Evolutionary conservation across 1,284 basidiomycete species (phyloP).

Genomic region (Naganishia sp.): DNA sequence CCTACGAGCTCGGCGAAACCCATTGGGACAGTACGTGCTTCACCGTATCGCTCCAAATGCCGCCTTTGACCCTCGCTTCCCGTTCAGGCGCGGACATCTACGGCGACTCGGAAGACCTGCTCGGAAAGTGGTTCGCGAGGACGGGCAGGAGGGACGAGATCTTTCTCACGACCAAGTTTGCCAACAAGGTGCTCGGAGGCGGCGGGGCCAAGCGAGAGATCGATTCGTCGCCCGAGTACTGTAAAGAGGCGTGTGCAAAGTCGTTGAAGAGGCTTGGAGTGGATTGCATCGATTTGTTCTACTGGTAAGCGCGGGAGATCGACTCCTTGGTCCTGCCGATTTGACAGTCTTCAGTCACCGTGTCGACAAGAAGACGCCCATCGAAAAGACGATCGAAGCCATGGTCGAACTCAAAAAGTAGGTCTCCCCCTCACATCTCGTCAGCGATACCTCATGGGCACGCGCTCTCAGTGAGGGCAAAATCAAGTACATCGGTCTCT

Average conservation of each 20-base stretch:
- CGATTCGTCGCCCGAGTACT: conserved; percentile 40
- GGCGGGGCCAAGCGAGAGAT: conserved; percentile 23
- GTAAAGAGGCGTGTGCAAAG: conserved; percentile 49
- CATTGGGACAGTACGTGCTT: conserved; percentile 31
- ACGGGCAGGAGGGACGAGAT: conserved; percentile 41
- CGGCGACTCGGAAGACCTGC: conserved; percentile 32
- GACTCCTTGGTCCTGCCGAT: conserved; percentile 41
- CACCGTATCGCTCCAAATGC: no score
- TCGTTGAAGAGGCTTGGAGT: conserved; percentile 56
- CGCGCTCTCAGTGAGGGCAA: conserved; percentile 55
- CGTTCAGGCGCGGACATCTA: conserved; percentile 30
- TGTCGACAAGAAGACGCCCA: conserved; percentile 53
- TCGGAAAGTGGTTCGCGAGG: conserved; percentile 31
- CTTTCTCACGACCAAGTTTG: conserved; percentile 62
- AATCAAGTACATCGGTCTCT: conserved; percentile 64
- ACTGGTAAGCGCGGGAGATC: conserved; percentile 51
- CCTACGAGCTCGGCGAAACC: conserved; percentile 30
- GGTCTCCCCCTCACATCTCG: background rate
- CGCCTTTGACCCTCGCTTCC: background rate
- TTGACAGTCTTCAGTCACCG: conserved; percentile 36
- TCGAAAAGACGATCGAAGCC: conserved; percentile 56
- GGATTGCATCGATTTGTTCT: conserved; percentile 59
- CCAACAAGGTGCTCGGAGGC: conserved; percentile 12
- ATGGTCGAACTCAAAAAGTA: conserved; percentile 52
- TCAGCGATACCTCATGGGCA: background rate